phyloP scores from a whole-genome alignment of 2,329 filamentous ascomycete species.

The Apiospora hydei region DNA sequence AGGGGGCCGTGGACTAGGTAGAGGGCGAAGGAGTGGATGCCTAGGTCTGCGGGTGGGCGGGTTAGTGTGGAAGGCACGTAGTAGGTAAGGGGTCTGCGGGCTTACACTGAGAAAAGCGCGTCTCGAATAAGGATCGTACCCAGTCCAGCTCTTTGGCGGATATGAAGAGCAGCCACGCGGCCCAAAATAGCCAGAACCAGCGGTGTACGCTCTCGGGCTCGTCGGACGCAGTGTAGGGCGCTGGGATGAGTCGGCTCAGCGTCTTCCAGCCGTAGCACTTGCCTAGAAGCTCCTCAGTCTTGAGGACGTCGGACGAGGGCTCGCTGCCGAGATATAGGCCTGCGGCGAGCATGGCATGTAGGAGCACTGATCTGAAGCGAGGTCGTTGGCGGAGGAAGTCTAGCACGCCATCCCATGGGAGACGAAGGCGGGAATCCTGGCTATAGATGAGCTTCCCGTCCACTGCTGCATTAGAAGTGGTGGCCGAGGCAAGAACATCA shows the following conservation, averaged over 20 bases:
- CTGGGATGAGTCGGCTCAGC: conserved; percentile 19
- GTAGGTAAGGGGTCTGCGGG: background rate
- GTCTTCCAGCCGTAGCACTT: conserved; percentile 24
- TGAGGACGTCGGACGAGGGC: conserved; percentile 24
- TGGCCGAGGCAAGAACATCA: background rate
- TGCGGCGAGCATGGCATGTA: background rate
- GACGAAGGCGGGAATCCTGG: background rate
- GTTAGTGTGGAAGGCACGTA: too few relatives aligned
- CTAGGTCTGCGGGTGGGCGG: background rate
- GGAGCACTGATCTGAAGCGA: background rate
- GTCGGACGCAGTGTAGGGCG: conserved; percentile 24
- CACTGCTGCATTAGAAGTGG: background rate
- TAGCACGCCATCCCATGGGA: background rate
- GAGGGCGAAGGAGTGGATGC: conserved; percentile 23
- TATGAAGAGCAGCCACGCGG: conserved; percentile 27
- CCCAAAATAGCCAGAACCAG: conserved; percentile 31
- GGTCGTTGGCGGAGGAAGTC: background rate
- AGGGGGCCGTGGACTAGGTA: conserved; percentile 21
- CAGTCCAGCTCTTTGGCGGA: conserved; percentile 26
- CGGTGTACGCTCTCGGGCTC: conserved; percentile 22
- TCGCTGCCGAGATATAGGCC: conserved; percentile 26
- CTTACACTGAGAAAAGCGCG: conserved; percentile 28
- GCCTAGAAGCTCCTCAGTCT: conserved; percentile 21
- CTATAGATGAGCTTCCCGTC: background rate
- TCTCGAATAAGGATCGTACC: conserved; percentile 22